Percentiles rank a stretch among this genome's conserved stretches.
phyloP scores from a whole-genome alignment of 192 early-diverging fungal genomes.

The Linnemannia schmuckeri region DNA sequence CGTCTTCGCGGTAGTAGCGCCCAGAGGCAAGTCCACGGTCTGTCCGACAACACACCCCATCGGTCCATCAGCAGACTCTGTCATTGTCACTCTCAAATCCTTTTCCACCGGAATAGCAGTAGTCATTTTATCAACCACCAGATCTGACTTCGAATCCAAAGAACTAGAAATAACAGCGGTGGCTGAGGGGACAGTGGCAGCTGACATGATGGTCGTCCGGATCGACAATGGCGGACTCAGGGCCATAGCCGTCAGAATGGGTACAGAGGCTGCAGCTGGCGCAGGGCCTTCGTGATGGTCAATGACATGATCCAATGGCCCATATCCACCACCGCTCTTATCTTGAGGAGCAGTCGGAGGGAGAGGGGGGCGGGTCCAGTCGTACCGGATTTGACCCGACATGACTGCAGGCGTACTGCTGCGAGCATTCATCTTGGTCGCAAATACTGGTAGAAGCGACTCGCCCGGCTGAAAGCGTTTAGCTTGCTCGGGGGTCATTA shows the following conservation, averaged over 20 bases:
- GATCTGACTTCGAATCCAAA: not conserved
- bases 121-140: not conserved
- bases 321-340: slow-evolving; percentile 6
- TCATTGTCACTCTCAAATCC: not conserved
- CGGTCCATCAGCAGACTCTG: slow-evolving; percentile 13
- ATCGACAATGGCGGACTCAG: not conserved
- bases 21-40: not conserved
- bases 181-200: not conserved
- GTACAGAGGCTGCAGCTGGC: not conserved
- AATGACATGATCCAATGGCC: slow-evolving; percentile 21
- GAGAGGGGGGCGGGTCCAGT: slow-evolving; percentile 9
- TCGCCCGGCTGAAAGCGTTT: not conserved
- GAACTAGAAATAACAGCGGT: not conserved
- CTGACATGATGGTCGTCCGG: not conserved
- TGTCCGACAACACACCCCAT: slow-evolving; percentile 27
- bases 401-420: slow-evolving; percentile 36
- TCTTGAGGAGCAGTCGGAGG: not conserved
- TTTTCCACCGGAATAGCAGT: not conserved
- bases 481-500: not conserved
- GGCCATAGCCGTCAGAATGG: not conserved
- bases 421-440: not conserved
- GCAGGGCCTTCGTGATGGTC: not conserved
- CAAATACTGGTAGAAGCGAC: not conserved
- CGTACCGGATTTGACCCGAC: slow-evolving; percentile 10
- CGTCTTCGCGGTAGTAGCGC: not conserved